These are phyloP conservation scores for Pyrus bretschneideri DNA, from an alignment of 306 rosid genomes.

Conservation along the genomic window DNA sequence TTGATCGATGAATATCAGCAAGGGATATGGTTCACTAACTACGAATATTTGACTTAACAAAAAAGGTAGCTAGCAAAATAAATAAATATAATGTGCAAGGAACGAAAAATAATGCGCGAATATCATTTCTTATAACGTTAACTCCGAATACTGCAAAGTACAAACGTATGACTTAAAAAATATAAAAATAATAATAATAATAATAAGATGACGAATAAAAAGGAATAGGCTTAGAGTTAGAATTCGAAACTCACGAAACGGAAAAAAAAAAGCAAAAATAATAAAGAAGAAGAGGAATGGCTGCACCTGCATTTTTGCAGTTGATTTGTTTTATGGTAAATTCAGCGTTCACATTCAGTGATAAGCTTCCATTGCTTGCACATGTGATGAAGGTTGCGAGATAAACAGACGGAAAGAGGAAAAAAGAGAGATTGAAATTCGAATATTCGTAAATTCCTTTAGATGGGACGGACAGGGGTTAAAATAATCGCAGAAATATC, in stretches of 20 bases:
- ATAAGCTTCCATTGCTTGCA: background rate
- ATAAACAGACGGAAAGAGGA: background rate
- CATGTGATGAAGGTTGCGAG: background rate
- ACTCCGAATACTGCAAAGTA: too few relatives aligned
- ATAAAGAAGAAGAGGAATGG: background rate
- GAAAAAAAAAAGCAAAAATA: background rate
- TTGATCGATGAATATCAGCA: too few relatives aligned
- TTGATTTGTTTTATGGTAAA: background rate
- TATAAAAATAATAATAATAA: too few relatives aligned
- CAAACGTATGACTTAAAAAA: too few relatives aligned
- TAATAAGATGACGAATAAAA: too few relatives aligned
- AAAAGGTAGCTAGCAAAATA: too few relatives aligned
- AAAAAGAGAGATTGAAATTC: background rate
- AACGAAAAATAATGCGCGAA: too few relatives aligned
- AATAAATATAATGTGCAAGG: too few relatives aligned
- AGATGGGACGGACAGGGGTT: too few relatives aligned
- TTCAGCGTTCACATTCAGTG: background rate
- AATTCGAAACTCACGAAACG: too few relatives aligned
- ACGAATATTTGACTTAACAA: background rate
- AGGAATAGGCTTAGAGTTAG: too few relatives aligned
- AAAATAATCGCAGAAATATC: background rate
- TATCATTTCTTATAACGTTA: too few relatives aligned
- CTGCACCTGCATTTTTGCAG: background rate
- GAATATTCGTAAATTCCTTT: background rate
- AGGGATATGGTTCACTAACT: background rate